Evolutionary conservation across 2,329 filamentous ascomycete genomes (phyloP).

Genomic region (Passalora sequoiae): DNA sequence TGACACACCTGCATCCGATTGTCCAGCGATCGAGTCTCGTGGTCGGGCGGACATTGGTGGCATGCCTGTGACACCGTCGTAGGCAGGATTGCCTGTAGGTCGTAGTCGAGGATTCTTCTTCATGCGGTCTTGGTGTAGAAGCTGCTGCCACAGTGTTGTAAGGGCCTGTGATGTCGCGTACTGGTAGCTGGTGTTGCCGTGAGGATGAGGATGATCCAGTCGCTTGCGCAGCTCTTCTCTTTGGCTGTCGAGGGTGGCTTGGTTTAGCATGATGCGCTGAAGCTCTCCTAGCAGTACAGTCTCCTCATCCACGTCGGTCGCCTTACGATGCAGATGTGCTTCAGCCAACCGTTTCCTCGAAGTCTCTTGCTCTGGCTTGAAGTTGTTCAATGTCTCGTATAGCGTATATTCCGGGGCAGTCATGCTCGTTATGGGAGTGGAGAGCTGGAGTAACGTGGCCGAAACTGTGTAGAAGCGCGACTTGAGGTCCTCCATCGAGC

Average conservation of each 20-base stretch:
- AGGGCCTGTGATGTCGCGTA: conserved; percentile 81
- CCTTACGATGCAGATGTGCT: conserved; percentile 69
- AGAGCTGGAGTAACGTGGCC: conserved; percentile 72
- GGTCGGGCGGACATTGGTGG: conserved; percentile 26
- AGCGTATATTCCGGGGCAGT: conserved; percentile 73
- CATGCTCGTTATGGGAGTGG: conserved; percentile 82
- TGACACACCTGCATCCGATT: conserved; percentile 23
- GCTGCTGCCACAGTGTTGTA: conserved; percentile 71
- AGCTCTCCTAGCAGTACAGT: conserved; percentile 83
- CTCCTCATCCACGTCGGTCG: conserved; percentile 88
- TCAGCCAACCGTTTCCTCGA: conserved; percentile 80
- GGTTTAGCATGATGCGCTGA: conserved; percentile 81
- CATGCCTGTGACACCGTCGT: conserved; percentile 20
- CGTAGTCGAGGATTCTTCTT: conserved; percentile 67
- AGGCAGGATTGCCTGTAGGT: conserved; percentile 26
- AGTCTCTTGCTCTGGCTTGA: conserved; percentile 73
- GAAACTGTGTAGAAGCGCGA: conserved; percentile 83
- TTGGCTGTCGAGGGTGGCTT: conserved; percentile 80
- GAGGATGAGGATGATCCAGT: conserved; percentile 80
- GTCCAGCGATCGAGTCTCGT: conserved; percentile 42
- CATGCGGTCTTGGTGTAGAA: conserved; percentile 76
- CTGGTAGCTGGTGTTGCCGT: conserved; percentile 44
- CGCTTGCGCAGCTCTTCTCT: conserved; percentile 71
- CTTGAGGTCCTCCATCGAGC: conserved; percentile 87
- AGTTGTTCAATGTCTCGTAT: conserved; percentile 81